Conservation (phyloP, 805 yeast species). For the Danielia oregonensis region DNA sequence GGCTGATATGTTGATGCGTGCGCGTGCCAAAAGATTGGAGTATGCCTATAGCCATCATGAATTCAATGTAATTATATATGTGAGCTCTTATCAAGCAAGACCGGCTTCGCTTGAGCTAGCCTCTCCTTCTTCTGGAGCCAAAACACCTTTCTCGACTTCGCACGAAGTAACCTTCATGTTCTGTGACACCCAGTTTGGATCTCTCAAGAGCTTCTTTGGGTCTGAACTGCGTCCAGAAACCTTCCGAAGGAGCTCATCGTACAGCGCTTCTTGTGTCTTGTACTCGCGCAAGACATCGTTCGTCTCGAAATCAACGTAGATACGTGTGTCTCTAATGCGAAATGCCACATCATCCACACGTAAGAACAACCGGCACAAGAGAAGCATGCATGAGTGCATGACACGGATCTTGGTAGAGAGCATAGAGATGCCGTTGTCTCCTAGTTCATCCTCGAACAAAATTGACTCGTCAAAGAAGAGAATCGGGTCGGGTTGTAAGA, state of each 20-base stretch:
- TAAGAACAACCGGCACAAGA: constrained; percentile 74
- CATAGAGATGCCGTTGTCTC: constrained; percentile 89
- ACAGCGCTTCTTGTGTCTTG: constrained; percentile 50
- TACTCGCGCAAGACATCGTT: constrained; percentile 70
- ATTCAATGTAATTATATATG: no score
- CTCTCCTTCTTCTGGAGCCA: no score
- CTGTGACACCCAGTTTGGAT: constrained; percentile 68
- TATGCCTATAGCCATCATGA: no score
- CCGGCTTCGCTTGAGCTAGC: no score
- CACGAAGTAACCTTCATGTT: constrained; percentile 45
- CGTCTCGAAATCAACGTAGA: constrained; percentile 72
- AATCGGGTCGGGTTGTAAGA: constrained; percentile 77
- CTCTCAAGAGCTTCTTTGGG: constrained; percentile 58
- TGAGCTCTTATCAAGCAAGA: no score
- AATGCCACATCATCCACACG: constrained; percentile 89
- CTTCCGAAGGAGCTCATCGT: constrained; percentile 27
- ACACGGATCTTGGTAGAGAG: constrained; percentile 79
- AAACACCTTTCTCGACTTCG: constrained; percentile 17
- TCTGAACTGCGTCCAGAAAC: constrained; percentile 24
- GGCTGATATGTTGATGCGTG: constrained; percentile 1
- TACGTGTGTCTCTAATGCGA: constrained; percentile 78
- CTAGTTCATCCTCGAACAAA: constrained; percentile 90
- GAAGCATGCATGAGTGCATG: constrained; percentile 74
- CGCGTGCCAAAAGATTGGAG: no score
- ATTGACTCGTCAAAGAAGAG: constrained; percentile 85